Base-by-base conservation (phyloP, 805 yeast species). In the Zygosaccharomyces bisporus region DNA sequence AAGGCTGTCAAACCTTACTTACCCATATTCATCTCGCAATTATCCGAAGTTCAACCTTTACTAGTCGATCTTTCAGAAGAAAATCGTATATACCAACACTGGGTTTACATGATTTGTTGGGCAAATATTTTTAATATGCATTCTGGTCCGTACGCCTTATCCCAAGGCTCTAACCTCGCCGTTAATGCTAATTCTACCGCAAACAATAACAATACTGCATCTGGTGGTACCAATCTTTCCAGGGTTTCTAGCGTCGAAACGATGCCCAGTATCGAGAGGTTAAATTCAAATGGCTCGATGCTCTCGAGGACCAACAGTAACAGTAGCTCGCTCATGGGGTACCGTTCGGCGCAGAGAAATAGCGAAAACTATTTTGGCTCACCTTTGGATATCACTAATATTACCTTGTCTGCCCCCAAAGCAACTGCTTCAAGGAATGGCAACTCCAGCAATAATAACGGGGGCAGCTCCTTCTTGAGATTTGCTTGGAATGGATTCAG, bases 381-480 rank as follows among this genome's bases (percentile, higher is more conserved):
- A 13, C 52, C 52, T 5, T 24, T 48, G 20, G 52, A 48, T n/a
- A 14, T 48, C 21, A 39, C 34, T 12, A 40, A 20, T 10, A 39
- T 29, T 29, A 39, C 46, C 12, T 29, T 27, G 8, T 23, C 49
- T 16, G 37, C 36, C 19, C 40, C 44, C 5, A 36, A 39, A 25
- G 7, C 39, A 31, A 37, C 34, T 34, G 38, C 27, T 16, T 9
- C 33, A 9, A 51, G 45, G 31, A 41, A 39, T 9, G 32, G 29
- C 4, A 38, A 36, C 21, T 44, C 36, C 10, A 41, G 33, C 13
- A 45, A 34, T 32, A 43, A 37, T 10, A 21, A 25, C 10, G 45
- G 43, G 16, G 34, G 50, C 58, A 29, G 72, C 67, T 42, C 57
- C 72, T 18, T 79, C 86, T 57, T 61, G 38, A 51, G 54, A 27